Evolutionary conservation across 441 rosid genomes (phyloP), one percentile per base, ranked within the genome.

Genomic region (Eutrema salsugineum): DNA sequence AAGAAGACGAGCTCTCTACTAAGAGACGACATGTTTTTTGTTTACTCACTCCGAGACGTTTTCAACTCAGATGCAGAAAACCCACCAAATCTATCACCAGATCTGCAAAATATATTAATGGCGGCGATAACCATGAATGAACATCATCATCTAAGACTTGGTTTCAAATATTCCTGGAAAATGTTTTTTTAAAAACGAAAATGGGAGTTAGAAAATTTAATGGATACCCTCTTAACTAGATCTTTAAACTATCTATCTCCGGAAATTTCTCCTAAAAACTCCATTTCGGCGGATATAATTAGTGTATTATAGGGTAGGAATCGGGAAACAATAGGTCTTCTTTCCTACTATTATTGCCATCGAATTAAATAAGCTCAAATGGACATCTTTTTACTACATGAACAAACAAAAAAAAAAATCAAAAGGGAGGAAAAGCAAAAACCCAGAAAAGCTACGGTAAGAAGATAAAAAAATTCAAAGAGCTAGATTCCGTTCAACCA

Each of bases 1-100:
- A 94, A 77, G 86, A 94, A 94, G 72, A 94, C 99, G 17, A 94
- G 97, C 90, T 94, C 99, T 84, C 99, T 85, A 79, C 99, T 94
- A 77, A 94, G 97, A 82, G 99, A 94, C 17, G 99, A 91, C 99
- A 94, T 94, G 81, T 71, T 67, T 35, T 16, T n/a, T n/a, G n/a
- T n/a, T 7, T 0, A 68, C 77, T 75, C 47, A 75, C 86, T 66
- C 81, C 77, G 82, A 64, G 5, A 51, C 27, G 17, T 70, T 79
- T 80, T 47, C 39, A 71, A 58, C 42, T 77, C 73, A 80, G 83
- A 76, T 60, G 73, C 70, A 48, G 49, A 27, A 72, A 58, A 71
- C 69, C 43, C 67, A 72, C 79, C 64, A 50, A 77, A 78, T 62
- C 71, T 69, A 70, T 38, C 57, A 55, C 82, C 81, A 88, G 99